Conservation (phyloP, 306 rosid species). For the Rubus parviflorus region DNA sequence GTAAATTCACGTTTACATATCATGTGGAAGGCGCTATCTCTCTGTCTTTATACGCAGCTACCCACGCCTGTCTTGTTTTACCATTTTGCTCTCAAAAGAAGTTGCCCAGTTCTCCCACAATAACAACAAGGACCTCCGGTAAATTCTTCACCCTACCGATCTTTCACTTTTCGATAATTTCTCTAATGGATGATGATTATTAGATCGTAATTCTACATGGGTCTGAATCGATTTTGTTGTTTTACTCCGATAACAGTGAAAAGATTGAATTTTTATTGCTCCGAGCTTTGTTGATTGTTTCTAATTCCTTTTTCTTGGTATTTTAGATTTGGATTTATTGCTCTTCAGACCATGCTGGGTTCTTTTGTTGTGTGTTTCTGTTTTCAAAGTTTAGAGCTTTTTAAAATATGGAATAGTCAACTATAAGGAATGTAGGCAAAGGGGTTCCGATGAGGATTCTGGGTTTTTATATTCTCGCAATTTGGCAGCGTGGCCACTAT, state of each 20-base stretch:
- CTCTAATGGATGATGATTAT: not conserved
- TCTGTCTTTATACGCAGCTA: not conserved
- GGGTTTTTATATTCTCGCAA: not conserved
- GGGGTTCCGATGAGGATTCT: not conserved
- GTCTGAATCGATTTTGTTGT: conserved; percentile 9
- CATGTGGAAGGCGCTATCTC: conserved; percentile 2
- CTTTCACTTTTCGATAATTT: not conserved
- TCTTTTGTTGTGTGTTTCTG: not conserved
- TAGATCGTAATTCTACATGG: not conserved
- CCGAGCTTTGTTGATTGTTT: not conserved
- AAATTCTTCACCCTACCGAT: not conserved
- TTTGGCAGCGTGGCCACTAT: not conserved
- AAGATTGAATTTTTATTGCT: conserved; percentile 13
- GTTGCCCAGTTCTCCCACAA: not conserved
- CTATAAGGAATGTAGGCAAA: not conserved
- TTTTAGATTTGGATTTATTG: not conserved
- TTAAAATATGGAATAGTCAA: conserved; percentile 1
- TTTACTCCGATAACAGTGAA: not conserved
- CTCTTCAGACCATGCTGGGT: not conserved
- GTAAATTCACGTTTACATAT: not conserved
- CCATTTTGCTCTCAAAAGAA: not conserved
- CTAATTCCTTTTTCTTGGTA: not conserved
- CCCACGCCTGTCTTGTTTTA: not conserved
- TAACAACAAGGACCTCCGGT: conserved; percentile 14
- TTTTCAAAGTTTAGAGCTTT: not conserved